A percentile compares a stretch with the other conserved stretches of the same genome.
Conservation (phyloP, 148 eudicot genomes). For the Silene latifolia region DNA sequence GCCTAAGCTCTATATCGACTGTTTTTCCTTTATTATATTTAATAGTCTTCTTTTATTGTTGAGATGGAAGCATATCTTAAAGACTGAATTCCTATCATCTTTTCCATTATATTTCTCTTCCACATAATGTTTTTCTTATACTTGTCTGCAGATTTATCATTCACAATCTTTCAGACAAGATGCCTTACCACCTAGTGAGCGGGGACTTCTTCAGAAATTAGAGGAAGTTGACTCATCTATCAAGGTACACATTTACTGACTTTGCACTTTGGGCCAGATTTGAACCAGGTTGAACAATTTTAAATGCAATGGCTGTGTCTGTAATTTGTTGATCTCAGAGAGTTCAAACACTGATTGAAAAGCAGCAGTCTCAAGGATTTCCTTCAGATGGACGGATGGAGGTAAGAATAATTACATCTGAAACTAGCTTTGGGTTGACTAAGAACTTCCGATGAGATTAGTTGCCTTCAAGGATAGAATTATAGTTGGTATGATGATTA, state of each 20-base stretch:
- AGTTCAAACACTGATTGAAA: constrained; percentile 51
- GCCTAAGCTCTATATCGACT: neutral
- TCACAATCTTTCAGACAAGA: constrained; percentile 45
- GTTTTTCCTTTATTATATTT: neutral
- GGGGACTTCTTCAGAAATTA: constrained; percentile 59
- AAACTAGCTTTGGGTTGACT: neutral
- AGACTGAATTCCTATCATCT: neutral
- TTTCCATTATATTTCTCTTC: neutral
- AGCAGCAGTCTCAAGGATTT: constrained; percentile 38
- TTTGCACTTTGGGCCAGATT: neutral
- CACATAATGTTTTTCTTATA: neutral
- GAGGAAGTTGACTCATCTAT: constrained; percentile 76
- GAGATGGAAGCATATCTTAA: neutral
- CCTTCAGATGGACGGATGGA: constrained; percentile 33
- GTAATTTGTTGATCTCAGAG: constrained; percentile 43
- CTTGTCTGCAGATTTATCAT: constrained; percentile 55
- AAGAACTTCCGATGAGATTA: neutral
- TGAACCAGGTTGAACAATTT: neutral
- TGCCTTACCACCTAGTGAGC: constrained; percentile 41
- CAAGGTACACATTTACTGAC: constrained; percentile 44
- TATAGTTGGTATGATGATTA: neutral
- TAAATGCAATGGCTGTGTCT: neutral
- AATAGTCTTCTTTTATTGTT: neutral
- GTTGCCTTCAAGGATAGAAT: neutral
- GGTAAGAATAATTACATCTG: constrained; percentile 21